Conservation (phyloP, 169 alveolate species). For the Plasmodium falciparum region DNA sequence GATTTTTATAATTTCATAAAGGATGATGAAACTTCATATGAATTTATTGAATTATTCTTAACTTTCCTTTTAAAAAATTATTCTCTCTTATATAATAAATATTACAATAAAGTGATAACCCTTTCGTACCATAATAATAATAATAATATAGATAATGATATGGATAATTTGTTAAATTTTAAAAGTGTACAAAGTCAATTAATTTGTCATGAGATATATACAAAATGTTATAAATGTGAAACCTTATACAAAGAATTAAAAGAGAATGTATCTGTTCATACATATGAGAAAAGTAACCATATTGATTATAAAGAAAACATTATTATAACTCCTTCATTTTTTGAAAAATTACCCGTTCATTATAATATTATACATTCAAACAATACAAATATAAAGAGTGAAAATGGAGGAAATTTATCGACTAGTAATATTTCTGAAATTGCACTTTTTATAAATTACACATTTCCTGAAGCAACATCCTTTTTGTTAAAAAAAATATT, state of each 20-base stretch:
- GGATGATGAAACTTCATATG: conserved; percentile 25
- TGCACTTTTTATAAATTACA: conserved; percentile 19
- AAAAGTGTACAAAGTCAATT: too few relatives aligned
- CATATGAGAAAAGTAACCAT: too few relatives aligned
- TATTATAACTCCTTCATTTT: too few relatives aligned
- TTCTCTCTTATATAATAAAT: conserved; percentile 24
- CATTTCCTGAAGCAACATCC: conserved; percentile 32
- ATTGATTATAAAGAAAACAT: too few relatives aligned
- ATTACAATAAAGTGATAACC: conserved; percentile 6
- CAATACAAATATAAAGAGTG: not conserved
- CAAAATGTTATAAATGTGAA: too few relatives aligned
- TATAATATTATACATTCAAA: not conserved
- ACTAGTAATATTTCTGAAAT: not conserved
- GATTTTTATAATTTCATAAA: conserved; percentile 73
- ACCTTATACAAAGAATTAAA: too few relatives aligned
- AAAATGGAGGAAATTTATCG: conserved; percentile 2
- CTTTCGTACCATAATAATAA: too few relatives aligned
- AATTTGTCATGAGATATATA: too few relatives aligned
- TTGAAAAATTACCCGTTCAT: too few relatives aligned
- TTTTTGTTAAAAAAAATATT: conserved; percentile 72
- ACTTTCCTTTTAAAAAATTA: conserved; percentile 61
- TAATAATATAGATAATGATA: too few relatives aligned
- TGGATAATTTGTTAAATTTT: too few relatives aligned
- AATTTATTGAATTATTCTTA: conserved; percentile 54
- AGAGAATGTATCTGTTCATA: too few relatives aligned